These are phyloP conservation scores for Aspergillus fijiensis DNA, from an alignment of 2,329 filamentous ascomycete species.

Conservation along the genomic window DNA sequence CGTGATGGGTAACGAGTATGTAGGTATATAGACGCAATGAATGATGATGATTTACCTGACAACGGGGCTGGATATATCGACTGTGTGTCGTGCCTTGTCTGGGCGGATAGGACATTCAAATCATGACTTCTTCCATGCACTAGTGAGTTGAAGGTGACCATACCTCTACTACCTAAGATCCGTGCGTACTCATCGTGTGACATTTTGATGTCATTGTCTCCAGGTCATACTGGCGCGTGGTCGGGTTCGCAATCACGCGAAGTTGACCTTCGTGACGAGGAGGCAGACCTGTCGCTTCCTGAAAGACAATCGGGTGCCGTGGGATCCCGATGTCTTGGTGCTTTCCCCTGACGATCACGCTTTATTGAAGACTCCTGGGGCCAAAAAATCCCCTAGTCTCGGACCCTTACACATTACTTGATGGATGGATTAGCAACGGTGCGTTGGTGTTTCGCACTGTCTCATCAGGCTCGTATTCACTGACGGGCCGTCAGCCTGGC, in stretches of 20 bases:
- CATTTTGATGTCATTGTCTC: neutral
- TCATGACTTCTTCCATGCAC: too few relatives aligned
- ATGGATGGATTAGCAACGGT: neutral
- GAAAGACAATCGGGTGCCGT: too few relatives aligned
- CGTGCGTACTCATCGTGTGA: too few relatives aligned
- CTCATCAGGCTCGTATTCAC: neutral
- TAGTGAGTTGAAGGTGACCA: too few relatives aligned
- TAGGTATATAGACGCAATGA: neutral
- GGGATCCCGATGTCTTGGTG: neutral
- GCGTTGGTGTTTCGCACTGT: neutral
- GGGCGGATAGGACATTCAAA: too few relatives aligned
- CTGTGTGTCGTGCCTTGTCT: too few relatives aligned
- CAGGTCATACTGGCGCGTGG: neutral
- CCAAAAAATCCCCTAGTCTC: neutral
- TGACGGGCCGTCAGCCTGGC: too few relatives aligned
- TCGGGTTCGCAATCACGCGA: neutral
- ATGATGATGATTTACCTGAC: neutral
- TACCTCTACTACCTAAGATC: too few relatives aligned
- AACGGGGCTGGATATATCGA: too few relatives aligned
- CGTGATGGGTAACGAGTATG: neutral
- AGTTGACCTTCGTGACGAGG: neutral
- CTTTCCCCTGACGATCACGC: neutral
- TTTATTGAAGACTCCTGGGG: neutral
- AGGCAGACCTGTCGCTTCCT: neutral
- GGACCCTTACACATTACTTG: neutral